Percentiles rank a stretch among this genome's conserved stretches.
These are phyloP conservation scores for Ceratonia siliqua DNA, from an alignment of 306 rosid genomes.

Conservation along the genomic window DNA sequence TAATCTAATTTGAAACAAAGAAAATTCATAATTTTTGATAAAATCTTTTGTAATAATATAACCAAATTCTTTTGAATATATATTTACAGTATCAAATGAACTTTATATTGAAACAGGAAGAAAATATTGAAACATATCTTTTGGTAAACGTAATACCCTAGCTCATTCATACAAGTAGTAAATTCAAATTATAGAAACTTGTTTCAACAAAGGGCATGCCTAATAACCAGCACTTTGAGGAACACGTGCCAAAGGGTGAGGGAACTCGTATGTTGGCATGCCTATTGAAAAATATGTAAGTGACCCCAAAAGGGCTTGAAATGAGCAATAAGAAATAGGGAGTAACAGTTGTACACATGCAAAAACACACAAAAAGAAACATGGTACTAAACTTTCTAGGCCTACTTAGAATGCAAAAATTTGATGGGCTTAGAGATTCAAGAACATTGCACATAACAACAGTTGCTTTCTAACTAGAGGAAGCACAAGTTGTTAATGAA, in stretches of 20 bases:
- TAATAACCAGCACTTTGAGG: constrained; percentile 91
- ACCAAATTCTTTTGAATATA: constrained; percentile 4
- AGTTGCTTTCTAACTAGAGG: not conserved
- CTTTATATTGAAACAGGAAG: constrained; percentile 32
- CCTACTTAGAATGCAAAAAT: not conserved
- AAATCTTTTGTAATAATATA: not conserved
- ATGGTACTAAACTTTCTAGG: not conserved
- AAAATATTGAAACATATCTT: constrained; percentile 35
- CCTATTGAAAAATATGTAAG: constrained; percentile 45
- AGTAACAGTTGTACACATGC: not conserved
- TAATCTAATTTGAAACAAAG: not conserved
- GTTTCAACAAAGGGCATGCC: constrained; percentile 54
- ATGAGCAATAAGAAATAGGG: not conserved
- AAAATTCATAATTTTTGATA: not conserved
- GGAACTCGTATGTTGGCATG: constrained; percentile 92
- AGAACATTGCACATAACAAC: not conserved
- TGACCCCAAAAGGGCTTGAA: constrained; percentile 7
- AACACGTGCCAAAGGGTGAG: constrained; percentile 96
- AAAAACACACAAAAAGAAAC: not conserved
- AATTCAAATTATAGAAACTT: constrained; percentile 23
- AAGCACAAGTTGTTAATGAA: not conserved
- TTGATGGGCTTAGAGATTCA: not conserved
- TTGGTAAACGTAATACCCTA: constrained; percentile 29
- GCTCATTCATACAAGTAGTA: constrained; percentile 30
- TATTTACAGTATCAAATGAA: constrained; percentile 16